Percentiles rank a stretch among this genome's conserved stretches.
Conservation (phyloP, 2,329 filamentous ascomycete species). For the Fusarium musae region DNA sequence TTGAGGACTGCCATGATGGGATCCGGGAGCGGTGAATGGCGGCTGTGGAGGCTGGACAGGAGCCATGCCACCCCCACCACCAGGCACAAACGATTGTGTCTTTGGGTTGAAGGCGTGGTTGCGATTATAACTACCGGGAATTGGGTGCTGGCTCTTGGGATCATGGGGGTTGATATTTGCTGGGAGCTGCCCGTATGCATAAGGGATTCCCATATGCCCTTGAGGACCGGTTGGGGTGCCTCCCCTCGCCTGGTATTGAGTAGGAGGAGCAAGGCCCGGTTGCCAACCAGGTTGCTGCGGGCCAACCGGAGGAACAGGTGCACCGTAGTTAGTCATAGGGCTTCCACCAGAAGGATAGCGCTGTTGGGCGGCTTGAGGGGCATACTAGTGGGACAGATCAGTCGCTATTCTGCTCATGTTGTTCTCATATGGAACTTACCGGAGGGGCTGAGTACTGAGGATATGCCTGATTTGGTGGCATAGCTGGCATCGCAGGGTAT, state of each 20-base stretch:
- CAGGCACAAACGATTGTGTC: constrained; percentile 89
- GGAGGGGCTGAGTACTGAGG: constrained; percentile 60
- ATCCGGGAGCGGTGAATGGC: constrained; percentile 60
- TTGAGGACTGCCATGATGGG: constrained; percentile 65
- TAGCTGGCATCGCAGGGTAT: constrained; percentile 57
- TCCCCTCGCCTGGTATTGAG: constrained; percentile 47
- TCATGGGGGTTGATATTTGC: constrained; percentile 76
- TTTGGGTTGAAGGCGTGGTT: constrained; percentile 90
- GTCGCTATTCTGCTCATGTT: neutral
- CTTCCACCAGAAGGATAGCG: constrained; percentile 49
- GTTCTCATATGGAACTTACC: constrained; percentile 51
- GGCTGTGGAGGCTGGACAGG: constrained; percentile 60
- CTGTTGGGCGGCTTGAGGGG: constrained; percentile 47
- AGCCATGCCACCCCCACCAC: constrained; percentile 57
- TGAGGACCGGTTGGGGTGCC: constrained; percentile 47
- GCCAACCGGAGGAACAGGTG: constrained; percentile 46
- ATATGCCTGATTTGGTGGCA: constrained; percentile 56
- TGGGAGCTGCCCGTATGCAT: constrained; percentile 83
- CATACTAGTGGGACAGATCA: constrained; percentile 43
- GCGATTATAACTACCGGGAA: constrained; percentile 85
- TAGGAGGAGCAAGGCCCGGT: constrained; percentile 47
- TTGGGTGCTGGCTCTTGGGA: constrained; percentile 80
- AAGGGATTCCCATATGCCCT: constrained; percentile 60
- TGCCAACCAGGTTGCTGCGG: constrained; percentile 53
- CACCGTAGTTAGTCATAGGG: constrained; percentile 52